Evolutionary conservation across 371 early-diverging fungal genomes (phyloP).

Genomic region (Mortierella sp.): DNA sequence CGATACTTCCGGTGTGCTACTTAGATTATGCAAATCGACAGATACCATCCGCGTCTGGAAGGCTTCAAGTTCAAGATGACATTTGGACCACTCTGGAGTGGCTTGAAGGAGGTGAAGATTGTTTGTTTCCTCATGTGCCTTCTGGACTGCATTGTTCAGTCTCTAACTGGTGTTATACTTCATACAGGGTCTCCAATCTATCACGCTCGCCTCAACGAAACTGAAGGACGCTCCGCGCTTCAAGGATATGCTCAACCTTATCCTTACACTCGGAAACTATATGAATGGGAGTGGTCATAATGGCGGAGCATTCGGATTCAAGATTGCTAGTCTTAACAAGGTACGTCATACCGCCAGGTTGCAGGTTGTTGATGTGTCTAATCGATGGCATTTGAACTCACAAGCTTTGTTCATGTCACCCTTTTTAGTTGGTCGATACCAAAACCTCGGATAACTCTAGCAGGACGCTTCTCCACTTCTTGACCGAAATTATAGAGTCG

Average conservation of each 20-base stretch:
- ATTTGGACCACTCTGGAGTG: constrained; percentile 77
- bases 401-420: neutral
- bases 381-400: neutral
- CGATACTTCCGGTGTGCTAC: too few relatives aligned
- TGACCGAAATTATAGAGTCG: constrained; percentile 74
- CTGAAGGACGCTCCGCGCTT: constrained; percentile 60
- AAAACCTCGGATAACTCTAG: constrained; percentile 76
- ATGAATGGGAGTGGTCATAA: constrained; percentile 91
- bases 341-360: constrained; percentile 42
- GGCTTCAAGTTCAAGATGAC: constrained; percentile 79
- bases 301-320: constrained; percentile 92
- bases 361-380: neutral
- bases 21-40: constrained; percentile 85
- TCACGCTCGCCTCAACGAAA: constrained; percentile 59
- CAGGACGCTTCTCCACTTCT: constrained; percentile 83
- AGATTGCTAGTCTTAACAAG: constrained; percentile 87
- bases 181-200: constrained; percentile 56
- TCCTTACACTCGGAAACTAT: constrained; percentile 89
- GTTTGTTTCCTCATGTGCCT: neutral
- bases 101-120: constrained; percentile 69
- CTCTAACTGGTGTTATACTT: too few relatives aligned
- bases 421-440: constrained; percentile 78
- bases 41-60: constrained; percentile 82
- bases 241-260: constrained; percentile 65
- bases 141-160: constrained; percentile 20